Conservation (phyloP, 2,329 filamentous ascomycete genomes). For the Phialophora expanda region DNA sequence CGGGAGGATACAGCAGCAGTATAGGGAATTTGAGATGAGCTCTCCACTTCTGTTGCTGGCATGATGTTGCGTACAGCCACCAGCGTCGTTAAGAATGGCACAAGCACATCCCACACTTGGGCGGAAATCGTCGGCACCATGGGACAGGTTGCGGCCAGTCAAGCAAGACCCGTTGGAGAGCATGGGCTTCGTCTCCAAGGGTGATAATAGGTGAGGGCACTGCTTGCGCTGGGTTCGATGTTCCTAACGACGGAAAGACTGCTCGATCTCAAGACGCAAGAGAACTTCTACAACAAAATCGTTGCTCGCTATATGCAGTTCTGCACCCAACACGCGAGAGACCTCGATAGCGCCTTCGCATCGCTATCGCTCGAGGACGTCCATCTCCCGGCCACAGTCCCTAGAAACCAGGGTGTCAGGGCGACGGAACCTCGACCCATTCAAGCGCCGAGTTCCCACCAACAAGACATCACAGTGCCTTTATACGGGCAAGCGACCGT, state of each 20-base stretch:
- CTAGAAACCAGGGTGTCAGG: constrained; percentile 45
- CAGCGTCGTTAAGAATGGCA: constrained; percentile 23
- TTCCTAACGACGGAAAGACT: constrained; percentile 58
- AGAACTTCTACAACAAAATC: constrained; percentile 84
- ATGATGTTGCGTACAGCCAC: not conserved
- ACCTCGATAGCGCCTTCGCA: constrained; percentile 76
- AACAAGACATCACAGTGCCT: constrained; percentile 15
- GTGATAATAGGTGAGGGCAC: constrained; percentile 73
- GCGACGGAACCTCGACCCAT: not conserved
- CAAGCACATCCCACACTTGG: constrained; percentile 26
- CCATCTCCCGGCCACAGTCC: constrained; percentile 45
- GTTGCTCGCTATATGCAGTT: constrained; percentile 88
- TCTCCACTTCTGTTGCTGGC: not conserved
- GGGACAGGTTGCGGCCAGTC: constrained; percentile 74
- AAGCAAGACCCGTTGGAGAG: constrained; percentile 77
- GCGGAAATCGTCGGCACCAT: constrained; percentile 46
- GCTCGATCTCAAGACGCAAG: constrained; percentile 76
- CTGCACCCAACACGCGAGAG: constrained; percentile 75
- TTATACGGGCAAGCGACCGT: constrained; percentile 25
- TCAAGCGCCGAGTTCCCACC: constrained; percentile 2
- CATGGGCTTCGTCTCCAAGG: constrained; percentile 87
- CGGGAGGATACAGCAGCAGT: not conserved
- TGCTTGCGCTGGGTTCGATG: not conserved
- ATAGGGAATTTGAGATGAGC: not conserved
- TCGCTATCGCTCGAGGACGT: constrained; percentile 58